phyloP scores from a whole-genome alignment of 805 yeast genomes.

The Brettanomyces sp. region DNA sequence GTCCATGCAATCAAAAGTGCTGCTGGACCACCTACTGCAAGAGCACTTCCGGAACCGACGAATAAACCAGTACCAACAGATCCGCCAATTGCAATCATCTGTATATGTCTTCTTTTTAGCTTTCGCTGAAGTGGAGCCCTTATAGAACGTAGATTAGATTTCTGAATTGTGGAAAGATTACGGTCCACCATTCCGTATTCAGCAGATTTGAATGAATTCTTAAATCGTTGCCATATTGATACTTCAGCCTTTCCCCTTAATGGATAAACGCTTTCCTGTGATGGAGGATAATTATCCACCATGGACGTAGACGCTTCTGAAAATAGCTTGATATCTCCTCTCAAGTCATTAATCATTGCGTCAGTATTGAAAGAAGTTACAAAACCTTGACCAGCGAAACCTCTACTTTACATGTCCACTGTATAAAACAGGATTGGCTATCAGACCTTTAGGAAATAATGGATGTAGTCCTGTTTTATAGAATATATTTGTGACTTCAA shows the following conservation, averaged over 20 bases:
- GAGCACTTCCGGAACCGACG: slow-evolving; percentile 56
- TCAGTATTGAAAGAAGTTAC: too few relatives aligned
- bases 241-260: not conserved
- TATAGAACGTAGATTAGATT: slow-evolving; percentile 33
- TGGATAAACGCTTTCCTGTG: too few relatives aligned
- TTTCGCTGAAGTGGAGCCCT: slow-evolving; percentile 36
- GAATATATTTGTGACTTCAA: too few relatives aligned
- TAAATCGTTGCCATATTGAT: slow-evolving; percentile 8
- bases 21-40: slow-evolving; percentile 60
- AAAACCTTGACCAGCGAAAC: too few relatives aligned
- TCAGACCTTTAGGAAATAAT: too few relatives aligned
- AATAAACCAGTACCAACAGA: slow-evolving; percentile 74
- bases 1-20: slow-evolving; percentile 48
- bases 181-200: slow-evolving; percentile 28
- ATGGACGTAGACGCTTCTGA: too few relatives aligned
- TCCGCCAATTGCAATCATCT: slow-evolving; percentile 75
- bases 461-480: too few relatives aligned
- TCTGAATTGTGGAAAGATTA: slow-evolving; percentile 30
- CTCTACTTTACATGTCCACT: too few relatives aligned
- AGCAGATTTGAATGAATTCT: slow-evolving; percentile 16
- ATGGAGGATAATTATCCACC: too few relatives aligned
- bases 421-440: too few relatives aligned
- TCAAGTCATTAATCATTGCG: too few relatives aligned
- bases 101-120: slow-evolving; percentile 53
- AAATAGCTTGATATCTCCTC: too few relatives aligned